These are phyloP conservation scores for Saprolegnia diclina DNA, from an alignment of 352 stramenopile genomes.

Conservation along the genomic window DNA sequence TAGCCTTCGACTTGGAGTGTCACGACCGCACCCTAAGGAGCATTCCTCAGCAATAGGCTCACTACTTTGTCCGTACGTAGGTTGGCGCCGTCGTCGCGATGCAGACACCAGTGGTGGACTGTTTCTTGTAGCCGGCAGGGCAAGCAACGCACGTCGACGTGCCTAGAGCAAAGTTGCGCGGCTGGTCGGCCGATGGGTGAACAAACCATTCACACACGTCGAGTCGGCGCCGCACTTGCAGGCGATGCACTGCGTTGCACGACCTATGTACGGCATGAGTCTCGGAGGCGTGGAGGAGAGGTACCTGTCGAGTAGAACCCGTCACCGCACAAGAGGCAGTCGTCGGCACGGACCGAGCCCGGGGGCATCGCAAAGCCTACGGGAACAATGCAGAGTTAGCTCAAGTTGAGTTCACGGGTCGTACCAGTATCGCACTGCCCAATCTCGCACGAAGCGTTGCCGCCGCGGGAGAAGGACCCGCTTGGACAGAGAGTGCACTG, in stretches of 20 bases:
- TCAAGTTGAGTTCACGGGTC: background rate
- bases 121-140: background rate
- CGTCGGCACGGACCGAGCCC: background rate
- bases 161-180: background rate
- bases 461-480: conserved; percentile 11
- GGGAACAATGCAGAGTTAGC: background rate
- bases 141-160: background rate
- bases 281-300: no score
- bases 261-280: background rate
- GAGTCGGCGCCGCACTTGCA: conserved; percentile 9
- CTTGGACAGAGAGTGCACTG: conserved; percentile 12
- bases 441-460: background rate
- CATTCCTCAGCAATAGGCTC: background rate
- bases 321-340: conserved; percentile 4
- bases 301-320: conserved; percentile 5
- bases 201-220: background rate
- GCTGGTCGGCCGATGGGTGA: background rate
- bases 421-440: background rate
- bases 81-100: background rate
- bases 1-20: background rate
- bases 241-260: background rate
- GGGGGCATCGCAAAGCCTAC: conserved; percentile 1
- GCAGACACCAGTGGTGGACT: background rate
- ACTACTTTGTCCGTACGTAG: background rate
- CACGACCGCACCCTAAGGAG: background rate